phyloP scores from a whole-genome alignment of 495 filamentous ascomycete genomes.

The Trichoderma reesei region DNA sequence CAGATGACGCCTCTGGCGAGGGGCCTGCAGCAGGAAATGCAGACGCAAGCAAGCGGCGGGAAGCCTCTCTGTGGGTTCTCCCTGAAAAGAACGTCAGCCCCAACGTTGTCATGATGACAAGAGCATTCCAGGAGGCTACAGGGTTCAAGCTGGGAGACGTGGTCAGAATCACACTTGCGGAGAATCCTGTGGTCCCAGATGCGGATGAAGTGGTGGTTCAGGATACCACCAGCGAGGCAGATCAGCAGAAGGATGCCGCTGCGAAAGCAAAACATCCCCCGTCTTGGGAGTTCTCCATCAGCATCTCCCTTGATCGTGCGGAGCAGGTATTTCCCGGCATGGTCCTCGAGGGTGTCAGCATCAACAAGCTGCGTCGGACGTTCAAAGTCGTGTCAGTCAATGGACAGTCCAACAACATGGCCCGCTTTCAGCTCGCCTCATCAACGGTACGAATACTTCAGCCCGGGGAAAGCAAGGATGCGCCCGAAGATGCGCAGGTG shows the following conservation, averaged over 20 bases:
- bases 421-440: slow-evolving; percentile 26
- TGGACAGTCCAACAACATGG: slow-evolving; percentile 26
- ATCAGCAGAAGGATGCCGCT: neutral
- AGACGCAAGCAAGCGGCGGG: slow-evolving; percentile 23
- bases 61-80: slow-evolving; percentile 57
- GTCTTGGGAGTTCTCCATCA: slow-evolving; percentile 24
- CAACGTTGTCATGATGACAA: slow-evolving; percentile 35
- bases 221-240: slow-evolving; percentile 13
- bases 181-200: slow-evolving; percentile 25
- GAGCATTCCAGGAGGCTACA: slow-evolving; percentile 54
- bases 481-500: slow-evolving; percentile 12
- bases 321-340: slow-evolving; percentile 41
- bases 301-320: slow-evolving; percentile 18
- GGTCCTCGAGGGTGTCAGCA: slow-evolving; percentile 36
- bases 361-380: slow-evolving; percentile 34
- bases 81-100: slow-evolving; percentile 43
- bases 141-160: slow-evolving; percentile 55
- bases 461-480: slow-evolving; percentile 12
- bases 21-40: neutral
- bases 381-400: slow-evolving; percentile 40
- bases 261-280: slow-evolving; percentile 15
- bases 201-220: slow-evolving; percentile 32
- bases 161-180: slow-evolving; percentile 36
- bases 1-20: slow-evolving; percentile 16
- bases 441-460: slow-evolving; percentile 28